Evolutionary conservation across 2,329 filamentous ascomycete genomes (phyloP), one percentile per base, ranked within the genome.

Genomic region (Xylariaceae sp.): DNA sequence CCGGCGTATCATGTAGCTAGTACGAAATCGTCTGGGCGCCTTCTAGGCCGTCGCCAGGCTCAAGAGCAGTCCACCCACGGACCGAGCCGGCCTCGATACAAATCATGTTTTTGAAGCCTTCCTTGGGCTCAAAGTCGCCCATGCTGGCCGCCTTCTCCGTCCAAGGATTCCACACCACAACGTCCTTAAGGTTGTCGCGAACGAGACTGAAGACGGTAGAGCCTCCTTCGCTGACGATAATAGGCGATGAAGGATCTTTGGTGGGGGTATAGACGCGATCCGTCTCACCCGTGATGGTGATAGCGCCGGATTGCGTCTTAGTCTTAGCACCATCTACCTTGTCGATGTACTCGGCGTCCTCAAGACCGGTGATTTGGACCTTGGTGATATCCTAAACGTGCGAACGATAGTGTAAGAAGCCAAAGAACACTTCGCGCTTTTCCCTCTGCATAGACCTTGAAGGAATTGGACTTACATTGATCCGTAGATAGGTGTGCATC

Each of bases 121-220:
- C 89, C 68, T 95, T 89, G 43, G 94, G 94, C 53, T 82, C 83
- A 70, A 97, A 97, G 73, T 99, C 94, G 46, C 78, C 85, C 76
- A 96, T 96, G 4, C 81, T 81, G 64, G 85, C 83, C 1, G 90
- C 85, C 78, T 95, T 96, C 59, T 92, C 90, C 33, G 81, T 80
- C 92, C 93, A 97, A 1, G 94, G 94, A 74, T 99, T 99, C 94
- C 94, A 99, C 24, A 97, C 89, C 1, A 97, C 93, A 13, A 94
- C 86, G 63, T 97, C 91, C 58, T 83, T 82, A 62, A 99, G 81
- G 62, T 91, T 92, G 73, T 97, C 91, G 57, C 94, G 85, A 33
- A 88, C 83, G 50, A 97, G 80, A 55, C 86, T 85, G 76, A 89
- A 92, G 44, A 81, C 76, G 11, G 85, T 78, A 66, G 81, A 81